Conservation (phyloP, 352 stramenopile genomes). For the Elongisporangium undulatum region DNA sequence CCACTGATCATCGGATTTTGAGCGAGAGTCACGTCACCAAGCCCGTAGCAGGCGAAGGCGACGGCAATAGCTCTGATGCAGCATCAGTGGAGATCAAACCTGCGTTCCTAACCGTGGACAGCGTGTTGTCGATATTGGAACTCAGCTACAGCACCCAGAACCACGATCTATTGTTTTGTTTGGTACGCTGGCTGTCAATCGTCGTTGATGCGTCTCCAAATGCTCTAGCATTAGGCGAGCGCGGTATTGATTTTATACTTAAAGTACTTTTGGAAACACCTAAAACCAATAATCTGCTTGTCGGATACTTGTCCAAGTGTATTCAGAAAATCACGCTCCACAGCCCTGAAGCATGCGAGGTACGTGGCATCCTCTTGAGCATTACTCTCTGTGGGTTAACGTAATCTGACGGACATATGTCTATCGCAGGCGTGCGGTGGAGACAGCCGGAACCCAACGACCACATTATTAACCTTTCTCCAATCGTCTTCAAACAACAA, state of each 20-base stretch:
- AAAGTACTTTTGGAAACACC: conserved; percentile 27
- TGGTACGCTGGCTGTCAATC: conserved; percentile 46
- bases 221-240: conserved; percentile 34
- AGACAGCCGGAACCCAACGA: conserved; percentile 22
- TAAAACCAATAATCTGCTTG: conserved; percentile 18
- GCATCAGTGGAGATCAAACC: conserved; percentile 2
- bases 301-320: conserved; percentile 42
- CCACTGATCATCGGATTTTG: conserved; percentile 18
- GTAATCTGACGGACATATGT: background rate
- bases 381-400: background rate
- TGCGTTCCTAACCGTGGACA: conserved; percentile 28
- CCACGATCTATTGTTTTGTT: conserved; percentile 27
- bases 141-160: conserved; percentile 4
- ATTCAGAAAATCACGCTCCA: conserved; percentile 29
- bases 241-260: conserved; percentile 19
- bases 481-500: conserved; percentile 5
- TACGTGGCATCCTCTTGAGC: conserved; percentile 6
- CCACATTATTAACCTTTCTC: conserved; percentile 28
- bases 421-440: conserved; percentile 24
- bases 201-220: conserved; percentile 37
- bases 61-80: background rate
- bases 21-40: background rate
- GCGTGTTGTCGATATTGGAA: conserved; percentile 32
- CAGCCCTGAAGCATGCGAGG: conserved; percentile 35
- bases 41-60: background rate